Evolutionary conservation across 176 grass and related monocot species (phyloP), one percentile per base, ranked within the genome.

Genomic region (Phoenix dactylifera): DNA sequence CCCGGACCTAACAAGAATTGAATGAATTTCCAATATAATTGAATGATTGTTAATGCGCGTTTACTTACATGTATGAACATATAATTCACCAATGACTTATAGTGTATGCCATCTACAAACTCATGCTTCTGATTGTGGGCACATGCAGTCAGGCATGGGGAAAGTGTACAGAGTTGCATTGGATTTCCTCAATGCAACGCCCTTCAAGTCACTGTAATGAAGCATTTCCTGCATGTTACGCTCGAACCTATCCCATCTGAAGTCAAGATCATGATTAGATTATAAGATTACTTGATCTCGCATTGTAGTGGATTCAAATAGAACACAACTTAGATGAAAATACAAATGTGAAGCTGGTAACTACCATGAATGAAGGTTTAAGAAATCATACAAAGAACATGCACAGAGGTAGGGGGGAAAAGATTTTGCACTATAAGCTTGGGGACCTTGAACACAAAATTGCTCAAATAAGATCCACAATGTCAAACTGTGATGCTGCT

Each of bases 101-200:
- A 44, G 35, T 44, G 35, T 12, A 9, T 44, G 10, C 7, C 53
- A 54, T 59, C 19, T 64, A 35, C 44, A 51, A 58, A 22, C 54
- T 78, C 63, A 72, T 70, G 63, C 4, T 70, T 87, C 74, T 54
- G 72, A 16, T 77, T 82, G 68, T 25, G 73, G 66, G 65, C 91
- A 90, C 86, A 90, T 87, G 80, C 91, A 96, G 72, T 90, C 86
- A 5, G 91, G 91, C 77, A 90, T 86, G 2, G 91, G 91, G 30
- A 85, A 83, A 54, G 68, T 87, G 69, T 87, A 96, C 22, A 87
- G 71, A 57, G 86, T 87, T 24, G 78, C 77, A 48, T 74, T 51
- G 0, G 65, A 50, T 71, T 96, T 96, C 72, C 91, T 80, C 15
- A 90, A 29, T 22, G 68, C 71, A 2, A 79, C 66, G 16, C 86